Evolutionary conservation across 2,329 filamentous ascomycete genomes (phyloP).

Genomic region (Dactylonectria estremocensis): DNA sequence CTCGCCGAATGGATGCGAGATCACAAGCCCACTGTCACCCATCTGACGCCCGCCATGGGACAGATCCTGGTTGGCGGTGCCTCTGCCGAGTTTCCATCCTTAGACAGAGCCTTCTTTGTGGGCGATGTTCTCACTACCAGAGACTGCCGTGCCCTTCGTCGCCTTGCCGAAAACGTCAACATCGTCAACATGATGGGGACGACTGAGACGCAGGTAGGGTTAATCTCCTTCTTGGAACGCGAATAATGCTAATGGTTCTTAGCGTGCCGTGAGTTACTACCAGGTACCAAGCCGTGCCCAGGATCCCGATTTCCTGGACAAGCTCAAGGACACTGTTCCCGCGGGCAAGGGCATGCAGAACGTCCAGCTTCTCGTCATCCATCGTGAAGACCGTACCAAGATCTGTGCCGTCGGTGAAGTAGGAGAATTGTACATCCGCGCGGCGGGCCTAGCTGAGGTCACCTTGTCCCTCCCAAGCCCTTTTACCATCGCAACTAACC

Average conservation of each 20-base stretch:
- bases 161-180: conserved; percentile 78
- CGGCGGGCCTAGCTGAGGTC: conserved; percentile 88
- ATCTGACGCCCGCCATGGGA: conserved; percentile 96
- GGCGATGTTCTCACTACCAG: conserved; percentile 90
- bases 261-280: conserved; percentile 84
- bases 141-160: conserved; percentile 84
- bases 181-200: conserved; percentile 43
- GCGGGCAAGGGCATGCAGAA: conserved; percentile 90
- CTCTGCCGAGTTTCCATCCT: conserved; percentile 73
- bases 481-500: no score
- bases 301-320: conserved; percentile 68
- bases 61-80: conserved; percentile 93
- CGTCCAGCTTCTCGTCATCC: conserved; percentile 89
- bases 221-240: conserved; percentile 65
- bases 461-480: no score
- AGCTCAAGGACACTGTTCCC: conserved; percentile 78
- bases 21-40: conserved; percentile 82
- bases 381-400: conserved; percentile 75
- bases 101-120: conserved; percentile 87
- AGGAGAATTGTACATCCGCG: conserved; percentile 87
- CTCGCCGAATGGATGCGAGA: conserved; percentile 87
- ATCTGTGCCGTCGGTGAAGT: conserved; percentile 86
- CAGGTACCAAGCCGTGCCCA: conserved; percentile 78
- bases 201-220: conserved; percentile 57
- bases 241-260: conserved; percentile 63